phyloP scores from a whole-genome alignment of 179 eudicot genomes.

The Nepenthes alata region DNA sequence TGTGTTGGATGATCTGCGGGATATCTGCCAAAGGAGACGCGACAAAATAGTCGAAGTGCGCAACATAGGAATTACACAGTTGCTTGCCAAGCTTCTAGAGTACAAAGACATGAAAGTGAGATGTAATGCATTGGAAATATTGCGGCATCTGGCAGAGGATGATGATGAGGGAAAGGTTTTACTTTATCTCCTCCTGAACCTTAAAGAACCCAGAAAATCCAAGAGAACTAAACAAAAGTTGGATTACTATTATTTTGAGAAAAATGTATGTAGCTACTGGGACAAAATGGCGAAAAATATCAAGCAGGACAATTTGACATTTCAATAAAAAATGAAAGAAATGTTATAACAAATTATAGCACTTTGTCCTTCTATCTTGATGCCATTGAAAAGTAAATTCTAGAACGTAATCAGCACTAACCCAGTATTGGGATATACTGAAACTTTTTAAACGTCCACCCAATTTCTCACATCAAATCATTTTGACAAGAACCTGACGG shows the following conservation, averaged over 20 bases:
- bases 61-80: slow-evolving; percentile 41
- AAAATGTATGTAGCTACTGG: not conserved
- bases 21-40: slow-evolving; percentile 32
- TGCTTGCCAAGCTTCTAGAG: slow-evolving; percentile 51
- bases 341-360: too few relatives aligned
- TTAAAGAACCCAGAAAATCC: not conserved
- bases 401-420: too few relatives aligned
- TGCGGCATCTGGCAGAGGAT: slow-evolving; percentile 37
- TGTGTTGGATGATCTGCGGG: slow-evolving; percentile 47
- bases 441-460: too few relatives aligned
- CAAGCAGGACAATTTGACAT: too few relatives aligned
- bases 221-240: not conserved
- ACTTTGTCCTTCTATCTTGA: too few relatives aligned
- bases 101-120: slow-evolving; percentile 44
- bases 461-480: too few relatives aligned
- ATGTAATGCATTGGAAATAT: slow-evolving; percentile 35
- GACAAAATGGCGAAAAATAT: too few relatives aligned
- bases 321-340: too few relatives aligned
- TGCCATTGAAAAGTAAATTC: too few relatives aligned
- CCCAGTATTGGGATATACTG: too few relatives aligned
- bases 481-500: too few relatives aligned
- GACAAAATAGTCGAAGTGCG: slow-evolving; percentile 28
- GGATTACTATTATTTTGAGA: not conserved
- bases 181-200: not conserved
- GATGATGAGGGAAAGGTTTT: slow-evolving; percentile 54